These are phyloP conservation scores for Trichoderma sp. DNA, from an alignment of 2,329 filamentous ascomycete species.

Conservation along the genomic window DNA sequence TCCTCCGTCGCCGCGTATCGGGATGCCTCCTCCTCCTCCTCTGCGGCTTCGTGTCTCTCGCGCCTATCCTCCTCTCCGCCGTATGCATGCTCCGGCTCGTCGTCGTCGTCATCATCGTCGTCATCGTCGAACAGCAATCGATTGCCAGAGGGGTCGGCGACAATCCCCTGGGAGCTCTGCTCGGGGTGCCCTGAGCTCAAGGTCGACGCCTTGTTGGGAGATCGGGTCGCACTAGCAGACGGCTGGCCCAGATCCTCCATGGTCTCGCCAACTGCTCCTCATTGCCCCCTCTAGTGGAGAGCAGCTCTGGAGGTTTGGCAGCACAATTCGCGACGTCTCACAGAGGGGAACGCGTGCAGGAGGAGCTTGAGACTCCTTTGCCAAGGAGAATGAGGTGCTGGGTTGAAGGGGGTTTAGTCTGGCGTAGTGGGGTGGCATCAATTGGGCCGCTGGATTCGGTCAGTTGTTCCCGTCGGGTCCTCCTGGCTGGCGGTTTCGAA, in stretches of 20 bases:
- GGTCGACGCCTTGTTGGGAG: conserved; percentile 35
- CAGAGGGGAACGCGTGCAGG: conserved; percentile 21
- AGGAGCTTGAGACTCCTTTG: conserved; percentile 22
- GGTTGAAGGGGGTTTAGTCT: conserved; percentile 12
- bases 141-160: conserved; percentile 41
- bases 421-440: conserved; percentile 9
- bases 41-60: conserved; percentile 1
- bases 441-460: background rate
- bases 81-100: conserved; percentile 29
- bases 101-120: conserved; percentile 42
- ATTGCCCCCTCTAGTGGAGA: conserved; percentile 36
- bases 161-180: conserved; percentile 56
- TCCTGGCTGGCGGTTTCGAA: background rate
- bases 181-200: conserved; percentile 40
- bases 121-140: conserved; percentile 38
- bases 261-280: conserved; percentile 37
- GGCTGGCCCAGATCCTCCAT: conserved; percentile 50
- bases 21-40: conserved; percentile 34
- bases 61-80: conserved; percentile 17
- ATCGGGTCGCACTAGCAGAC: conserved; percentile 40
- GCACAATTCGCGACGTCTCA: conserved; percentile 21
- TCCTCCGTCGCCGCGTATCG: background rate
- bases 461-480: no score
- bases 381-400: conserved; percentile 12
- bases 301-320: conserved; percentile 29